A percentile compares a stretch with the other conserved stretches of the same genome.
phyloP scores from a whole-genome alignment of 768 basidiomycete genomes.

The Dioszegia hungarica region DNA sequence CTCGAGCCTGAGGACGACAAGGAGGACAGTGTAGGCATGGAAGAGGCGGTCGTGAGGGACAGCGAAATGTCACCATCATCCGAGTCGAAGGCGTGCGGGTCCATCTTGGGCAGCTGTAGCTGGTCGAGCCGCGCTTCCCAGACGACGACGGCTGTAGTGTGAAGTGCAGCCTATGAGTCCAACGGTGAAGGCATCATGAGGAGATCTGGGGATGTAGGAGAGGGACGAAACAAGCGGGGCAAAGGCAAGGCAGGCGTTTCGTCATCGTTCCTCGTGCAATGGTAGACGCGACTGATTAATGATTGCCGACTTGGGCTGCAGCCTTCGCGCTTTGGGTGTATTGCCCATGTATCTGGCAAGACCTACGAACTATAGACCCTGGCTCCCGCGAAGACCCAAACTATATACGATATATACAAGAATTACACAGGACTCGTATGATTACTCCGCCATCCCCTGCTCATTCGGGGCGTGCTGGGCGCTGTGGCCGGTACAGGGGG shows the following conservation, averaged over 20 bases:
- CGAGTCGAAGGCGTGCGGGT: slow-evolving; percentile 3
- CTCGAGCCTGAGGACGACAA: not conserved
- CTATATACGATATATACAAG: not conserved
- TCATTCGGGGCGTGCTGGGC: not conserved
- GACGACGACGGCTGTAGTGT: not conserved
- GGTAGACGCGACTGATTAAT: too few relatives aligned
- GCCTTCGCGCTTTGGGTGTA: too few relatives aligned
- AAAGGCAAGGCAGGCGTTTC: not conserved
- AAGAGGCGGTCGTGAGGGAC: slow-evolving; percentile 8
- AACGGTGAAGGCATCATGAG: not conserved
- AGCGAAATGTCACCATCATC: slow-evolving; percentile 20
- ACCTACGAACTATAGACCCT: too few relatives aligned
- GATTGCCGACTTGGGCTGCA: too few relatives aligned
- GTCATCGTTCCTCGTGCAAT: too few relatives aligned
- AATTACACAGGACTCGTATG: not conserved
- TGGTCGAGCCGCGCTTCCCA: too few relatives aligned
- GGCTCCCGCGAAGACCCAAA: too few relatives aligned
- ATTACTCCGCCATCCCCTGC: not conserved
- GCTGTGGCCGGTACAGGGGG: not conserved
- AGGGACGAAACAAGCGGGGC: not conserved
- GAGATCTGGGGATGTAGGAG: not conserved
- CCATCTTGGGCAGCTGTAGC: not conserved
- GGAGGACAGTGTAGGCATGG: not conserved
- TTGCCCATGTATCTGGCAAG: not conserved
- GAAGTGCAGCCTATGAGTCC: too few relatives aligned